Evolutionary conservation across 2,329 filamentous ascomycete species (phyloP).

Genomic region (Periconia macrospinosa): DNA sequence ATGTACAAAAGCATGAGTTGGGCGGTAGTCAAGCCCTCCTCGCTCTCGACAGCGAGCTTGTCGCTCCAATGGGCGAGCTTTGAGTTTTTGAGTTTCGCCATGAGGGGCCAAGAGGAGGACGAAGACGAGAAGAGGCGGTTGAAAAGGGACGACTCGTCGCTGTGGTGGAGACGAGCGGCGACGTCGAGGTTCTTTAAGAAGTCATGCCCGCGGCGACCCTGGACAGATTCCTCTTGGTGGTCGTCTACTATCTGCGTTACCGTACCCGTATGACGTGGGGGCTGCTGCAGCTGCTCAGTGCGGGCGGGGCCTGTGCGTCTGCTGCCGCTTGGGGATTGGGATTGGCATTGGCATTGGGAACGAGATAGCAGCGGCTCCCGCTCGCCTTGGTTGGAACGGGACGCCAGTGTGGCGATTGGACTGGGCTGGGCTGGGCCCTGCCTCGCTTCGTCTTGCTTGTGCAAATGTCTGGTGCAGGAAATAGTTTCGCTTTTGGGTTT

Average conservation of each 20-base stretch:
- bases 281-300: conserved; percentile 16
- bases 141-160: conserved; percentile 16
- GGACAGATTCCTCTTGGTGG: no score
- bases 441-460: no score
- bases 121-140: background rate
- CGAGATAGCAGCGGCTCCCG: conserved; percentile 22
- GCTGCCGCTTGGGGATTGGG: no score
- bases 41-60: conserved; percentile 72
- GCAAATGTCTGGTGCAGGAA: no score
- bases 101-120: conserved; percentile 18
- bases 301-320: conserved; percentile 15
- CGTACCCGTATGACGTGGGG: conserved; percentile 30
- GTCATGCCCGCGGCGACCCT: conserved; percentile 17
- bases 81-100: conserved; percentile 46
- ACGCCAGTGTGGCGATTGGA: conserved; percentile 18
- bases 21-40: conserved; percentile 73
- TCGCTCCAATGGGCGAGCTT: conserved; percentile 45
- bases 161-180: conserved; percentile 17
- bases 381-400: conserved; percentile 1
- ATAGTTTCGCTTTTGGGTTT: no score
- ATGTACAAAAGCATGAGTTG: conserved; percentile 88
- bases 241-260: background rate
- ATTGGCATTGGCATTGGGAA: no score
- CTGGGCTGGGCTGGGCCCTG: no score
- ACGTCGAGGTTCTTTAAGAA: conserved; percentile 21